These are phyloP conservation scores for Zymoseptoria tritici DNA, from an alignment of 2,329 filamentous ascomycete genomes.

Conservation along the genomic window DNA sequence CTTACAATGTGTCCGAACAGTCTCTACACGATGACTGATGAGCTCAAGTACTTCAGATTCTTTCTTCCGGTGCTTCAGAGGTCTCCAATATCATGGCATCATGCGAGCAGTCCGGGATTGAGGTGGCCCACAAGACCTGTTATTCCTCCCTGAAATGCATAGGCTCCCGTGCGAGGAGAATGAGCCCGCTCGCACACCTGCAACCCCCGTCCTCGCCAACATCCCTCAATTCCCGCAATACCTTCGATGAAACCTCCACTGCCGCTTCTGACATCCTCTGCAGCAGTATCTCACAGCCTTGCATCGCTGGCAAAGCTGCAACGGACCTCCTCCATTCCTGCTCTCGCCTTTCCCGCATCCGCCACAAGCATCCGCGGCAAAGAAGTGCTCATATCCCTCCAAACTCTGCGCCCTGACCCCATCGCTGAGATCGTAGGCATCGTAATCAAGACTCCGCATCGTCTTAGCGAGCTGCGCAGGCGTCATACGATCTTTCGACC, in stretches of 20 bases:
- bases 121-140: too few relatives aligned
- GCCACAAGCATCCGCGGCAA: background rate
- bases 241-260: background rate
- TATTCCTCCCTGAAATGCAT: too few relatives aligned
- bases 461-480: background rate
- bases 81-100: too few relatives aligned
- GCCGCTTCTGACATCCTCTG: background rate
- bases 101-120: too few relatives aligned
- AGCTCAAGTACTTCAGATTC: too few relatives aligned
- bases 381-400: background rate
- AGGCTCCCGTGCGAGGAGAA: too few relatives aligned
- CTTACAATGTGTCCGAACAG: too few relatives aligned
- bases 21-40: too few relatives aligned
- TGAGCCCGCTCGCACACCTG: too few relatives aligned
- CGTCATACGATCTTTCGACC: background rate
- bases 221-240: background rate
- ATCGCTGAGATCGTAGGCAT: background rate
- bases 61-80: too few relatives aligned
- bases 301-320: background rate
- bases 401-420: background rate
- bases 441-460: background rate
- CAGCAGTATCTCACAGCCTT: background rate
- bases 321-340: background rate
- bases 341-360: background rate
- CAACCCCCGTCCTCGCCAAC: background rate